Base-by-base conservation (phyloP, 768 basidiomycete genomes). In the Suillus tomentosus region DNA sequence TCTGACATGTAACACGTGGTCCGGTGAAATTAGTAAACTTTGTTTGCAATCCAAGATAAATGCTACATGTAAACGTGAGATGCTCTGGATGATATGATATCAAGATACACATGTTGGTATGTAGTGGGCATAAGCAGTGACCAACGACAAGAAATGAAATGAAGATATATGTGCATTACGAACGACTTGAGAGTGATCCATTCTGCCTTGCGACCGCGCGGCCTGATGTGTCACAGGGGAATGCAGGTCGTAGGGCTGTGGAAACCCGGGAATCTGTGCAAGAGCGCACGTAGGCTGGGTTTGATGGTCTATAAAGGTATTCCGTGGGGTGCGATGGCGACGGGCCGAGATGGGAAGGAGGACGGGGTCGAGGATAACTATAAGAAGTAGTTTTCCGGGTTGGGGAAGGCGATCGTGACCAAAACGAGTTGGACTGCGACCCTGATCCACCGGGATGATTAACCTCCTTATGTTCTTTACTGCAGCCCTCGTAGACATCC, bases 191-290 rank as follows among this genome's bases (percentile, higher is more conserved):
- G 17, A 17, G 24, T 39, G 37, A 14, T 24, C 55, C 55, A 15
- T 39, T 42, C 39, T 58, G 40, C 57, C 57, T 58, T 42, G 10
- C 39, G 17, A 58, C 40, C 6, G 40, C 57, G 24, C 57, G 57
- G 19, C 57, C 57, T 17, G 57, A 58, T 1, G 57, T 42, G 57
- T 58, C 57, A 58, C 57, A 63, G 58, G 75, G 71, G 69, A 75
- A 75, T 39, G 74, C 74, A 34, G 74, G 74, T 6, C 74, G 72
- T 56, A 77, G 63, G 5, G 75, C 75, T 2, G 74, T 75, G 61
- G 75, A 76, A n/a, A 76, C 74, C 68, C 69, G 67, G 22, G 73
- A 68, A 66, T 75, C 74, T 8, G 74, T 75, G 13, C 74, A 75
- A 10, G 74, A 75, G 27, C 75, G 66, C 10, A 74, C 74, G 61